Base-by-base conservation (phyloP, 2,329 filamentous ascomycete genomes). In the Xylaria sp. region DNA sequence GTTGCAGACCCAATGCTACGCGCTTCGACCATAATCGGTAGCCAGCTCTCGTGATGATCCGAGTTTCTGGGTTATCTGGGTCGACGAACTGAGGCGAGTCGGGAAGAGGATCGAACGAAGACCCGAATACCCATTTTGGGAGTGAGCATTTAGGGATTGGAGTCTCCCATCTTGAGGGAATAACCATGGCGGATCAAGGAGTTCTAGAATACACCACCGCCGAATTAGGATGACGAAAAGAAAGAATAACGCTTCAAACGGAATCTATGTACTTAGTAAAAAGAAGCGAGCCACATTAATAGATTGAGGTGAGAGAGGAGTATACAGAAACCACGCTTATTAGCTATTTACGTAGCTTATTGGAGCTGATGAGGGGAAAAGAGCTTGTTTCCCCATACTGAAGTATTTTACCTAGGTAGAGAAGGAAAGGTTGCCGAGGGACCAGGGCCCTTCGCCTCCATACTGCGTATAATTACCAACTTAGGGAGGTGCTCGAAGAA, bases 1-100 rank as follows among this genome's bases (percentile, higher is more conserved):
- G 85, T 55, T 84, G 84, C 37, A 94, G 82, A 0, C 93, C 93
- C 1, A 89, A 83, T 0, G 92, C 93, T 41, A 96, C 81, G 15
- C 92, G 89, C 79, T 94, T 91, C 41, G 89, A 86, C 83, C 92
- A 91, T 72, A 91, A 83, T 25, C 92, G 90, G 78, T 91, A 92
- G 69, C 87, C 85, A 71, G 85, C 78, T 48, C 87, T 82, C 3
- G 90, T 92, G 48, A 96, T 82, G 73, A 85, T 89, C 74, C 91
- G 89, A 9, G 87, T 90, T 7, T 92, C 87, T 1, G 93, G 91
- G 1, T 86, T 83, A 44, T 88, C 85, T 9, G 91, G 88, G 74
- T 94, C 92, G 61, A 93, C 83, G 74, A 90, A 88, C 44, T 82
- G 80, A 63, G 82, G 80, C 55, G 77, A 80, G 58, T 86, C 80